A percentile compares a stretch with the other conserved stretches of the same genome.
Evolutionary conservation across 1,284 basidiomycete genomes (phyloP).

Genomic region (Fomitopsis pinicola): DNA sequence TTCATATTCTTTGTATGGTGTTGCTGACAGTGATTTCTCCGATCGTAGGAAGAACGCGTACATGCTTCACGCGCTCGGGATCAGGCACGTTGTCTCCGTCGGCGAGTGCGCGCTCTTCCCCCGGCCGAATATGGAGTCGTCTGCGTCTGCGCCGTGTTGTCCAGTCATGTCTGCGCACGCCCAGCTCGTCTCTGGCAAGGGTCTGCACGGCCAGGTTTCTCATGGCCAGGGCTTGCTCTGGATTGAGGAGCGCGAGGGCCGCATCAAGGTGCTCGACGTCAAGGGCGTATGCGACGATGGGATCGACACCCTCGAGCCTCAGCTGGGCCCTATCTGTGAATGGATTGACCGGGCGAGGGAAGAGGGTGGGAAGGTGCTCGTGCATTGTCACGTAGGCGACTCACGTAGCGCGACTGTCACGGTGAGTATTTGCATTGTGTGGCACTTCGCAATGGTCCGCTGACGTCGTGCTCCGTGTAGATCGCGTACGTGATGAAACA

Average conservation of each 20-base stretch:
- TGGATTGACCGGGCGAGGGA: slow-evolving; percentile 89
- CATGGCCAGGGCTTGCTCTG: slow-evolving; percentile 56
- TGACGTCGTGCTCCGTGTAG: slow-evolving; percentile 23
- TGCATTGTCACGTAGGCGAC: slow-evolving; percentile 96
- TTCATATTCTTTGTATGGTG: slow-evolving; percentile 1
- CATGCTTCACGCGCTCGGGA: slow-evolving; percentile 94
- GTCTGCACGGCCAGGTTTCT: slow-evolving; percentile 43
- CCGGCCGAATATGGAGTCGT: slow-evolving; percentile 37
- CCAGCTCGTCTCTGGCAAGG: slow-evolving; percentile 40
- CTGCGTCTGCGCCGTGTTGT: slow-evolving; percentile 7
- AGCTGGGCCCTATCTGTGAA: slow-evolving; percentile 82
- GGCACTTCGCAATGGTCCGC: background rate
- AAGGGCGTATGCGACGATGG: slow-evolving; percentile 92
- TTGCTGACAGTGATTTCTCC: slow-evolving; percentile 1
- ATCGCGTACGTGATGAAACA: slow-evolving; percentile 98
- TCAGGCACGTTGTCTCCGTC: slow-evolving; percentile 96
- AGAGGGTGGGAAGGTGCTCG: slow-evolving; percentile 85
- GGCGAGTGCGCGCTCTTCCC: slow-evolving; percentile 89
- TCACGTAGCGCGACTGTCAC: slow-evolving; percentile 91
- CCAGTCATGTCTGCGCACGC: slow-evolving; percentile 26
- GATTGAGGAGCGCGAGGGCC: slow-evolving; percentile 82
- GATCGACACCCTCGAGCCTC: slow-evolving; percentile 88
- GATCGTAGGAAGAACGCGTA: slow-evolving; percentile 79
- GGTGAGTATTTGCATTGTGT: slow-evolving; percentile 37
- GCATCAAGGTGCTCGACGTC: slow-evolving; percentile 87